Evolutionary conservation across 805 yeast genomes (phyloP), one percentile per base, ranked within the genome.

Genomic region (Sporopachydermia lactativora): DNA sequence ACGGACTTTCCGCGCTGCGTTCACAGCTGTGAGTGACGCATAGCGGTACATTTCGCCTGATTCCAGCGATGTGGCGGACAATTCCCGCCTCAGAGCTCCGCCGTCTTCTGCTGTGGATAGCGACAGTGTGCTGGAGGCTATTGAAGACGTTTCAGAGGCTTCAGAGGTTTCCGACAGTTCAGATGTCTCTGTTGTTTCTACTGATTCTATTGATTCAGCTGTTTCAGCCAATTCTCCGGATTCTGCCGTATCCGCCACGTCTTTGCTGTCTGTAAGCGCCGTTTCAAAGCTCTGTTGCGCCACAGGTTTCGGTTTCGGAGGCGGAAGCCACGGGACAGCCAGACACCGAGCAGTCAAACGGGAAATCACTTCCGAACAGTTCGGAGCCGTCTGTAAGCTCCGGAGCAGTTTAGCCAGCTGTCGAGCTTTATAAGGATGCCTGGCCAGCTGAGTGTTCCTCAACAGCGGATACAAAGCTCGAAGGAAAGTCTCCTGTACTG

Each of bases 391-490:
- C n/a, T 24, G 45, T 15, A 83, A 59, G 49, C 71, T 68, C 5
- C 60, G 54, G 36, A 85, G 59, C 5, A 79, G 58, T 4, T 68
- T 66, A 4, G 58, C 47, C 4, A 88, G 51, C 40, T 73, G 79
- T 1, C 61, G 65, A 15, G 60, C 64, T 49, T 82, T 79, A 56
- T 85, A 83, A 5, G 64, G 64, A 2, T 74, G 70, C 1, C 58
- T 57, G 11, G 66, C 54, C 41, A 85, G 60, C 49, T 80, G 82
- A 1, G 89, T 70, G 49, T 75, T 75, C 43, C 70, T 63, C 19
- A 88, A 57, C 51, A 88, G 58, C 1, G 94, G 94, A 46, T 74
- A 67, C 19, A 89, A 49, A 2, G 86, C 85, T 42, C 92, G 66
- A 35, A 88, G 59, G 50, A 80, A 85, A 6, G 85, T 74, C 51